These are phyloP conservation scores for Aspergillus quadrilineatus DNA, from an alignment of 2,329 filamentous ascomycete species.

Conservation along the genomic window DNA sequence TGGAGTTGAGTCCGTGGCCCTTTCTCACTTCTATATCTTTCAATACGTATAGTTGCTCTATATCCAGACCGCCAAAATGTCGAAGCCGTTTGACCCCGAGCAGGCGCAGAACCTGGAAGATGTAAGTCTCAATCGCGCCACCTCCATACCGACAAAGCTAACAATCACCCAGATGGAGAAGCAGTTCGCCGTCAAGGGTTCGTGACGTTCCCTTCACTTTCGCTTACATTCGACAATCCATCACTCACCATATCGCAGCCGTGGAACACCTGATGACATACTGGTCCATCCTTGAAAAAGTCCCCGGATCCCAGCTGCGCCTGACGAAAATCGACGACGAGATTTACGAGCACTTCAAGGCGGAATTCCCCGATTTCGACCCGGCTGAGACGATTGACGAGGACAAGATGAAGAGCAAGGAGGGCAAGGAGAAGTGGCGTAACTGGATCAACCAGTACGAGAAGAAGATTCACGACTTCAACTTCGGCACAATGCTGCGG, in stretches of 20 bases:
- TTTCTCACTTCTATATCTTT: constrained; percentile 1
- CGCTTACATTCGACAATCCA: neutral
- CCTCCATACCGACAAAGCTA: constrained; percentile 22
- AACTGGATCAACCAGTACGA: constrained; percentile 93
- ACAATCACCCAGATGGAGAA: constrained; percentile 76
- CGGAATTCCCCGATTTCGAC: constrained; percentile 91
- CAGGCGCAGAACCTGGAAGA: constrained; percentile 69
- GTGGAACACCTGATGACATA: constrained; percentile 97
- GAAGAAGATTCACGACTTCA: constrained; percentile 94
- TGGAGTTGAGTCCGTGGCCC: neutral
- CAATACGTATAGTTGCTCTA: neutral
- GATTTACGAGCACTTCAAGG: constrained; percentile 83
- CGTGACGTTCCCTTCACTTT: constrained; percentile 6
- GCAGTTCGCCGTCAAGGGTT: constrained; percentile 96
- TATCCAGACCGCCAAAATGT: constrained; percentile 31
- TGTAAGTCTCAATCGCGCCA: constrained; percentile 46
- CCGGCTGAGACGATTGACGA: constrained; percentile 77
- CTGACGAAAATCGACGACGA: constrained; percentile 95
- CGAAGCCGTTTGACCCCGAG: constrained; percentile 55
- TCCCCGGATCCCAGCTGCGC: constrained; percentile 82
- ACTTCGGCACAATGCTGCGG: constrained; percentile 93
- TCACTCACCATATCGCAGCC: constrained; percentile 45
- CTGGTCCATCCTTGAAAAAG: constrained; percentile 90
- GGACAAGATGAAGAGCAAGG: constrained; percentile 96
- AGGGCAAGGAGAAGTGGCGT: constrained; percentile 90